These are phyloP conservation scores for Vitis rotundifolia DNA, from an alignment of 164 flowering plant species.

Conservation along the genomic window DNA sequence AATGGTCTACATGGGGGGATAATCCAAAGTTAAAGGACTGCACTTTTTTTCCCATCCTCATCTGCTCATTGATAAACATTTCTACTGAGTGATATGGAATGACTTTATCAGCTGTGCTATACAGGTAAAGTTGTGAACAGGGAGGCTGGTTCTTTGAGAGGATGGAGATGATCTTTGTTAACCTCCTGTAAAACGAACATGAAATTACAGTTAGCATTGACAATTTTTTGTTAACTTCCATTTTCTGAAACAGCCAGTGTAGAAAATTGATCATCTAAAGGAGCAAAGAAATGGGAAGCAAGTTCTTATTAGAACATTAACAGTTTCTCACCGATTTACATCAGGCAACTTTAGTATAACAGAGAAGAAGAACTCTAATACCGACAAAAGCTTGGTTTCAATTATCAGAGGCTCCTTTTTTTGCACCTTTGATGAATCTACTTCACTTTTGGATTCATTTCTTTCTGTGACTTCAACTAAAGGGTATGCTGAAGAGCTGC, in stretches of 20 bases:
- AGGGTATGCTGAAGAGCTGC: constrained; percentile 45
- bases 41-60: constrained; percentile 53
- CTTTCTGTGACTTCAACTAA: constrained; percentile 23
- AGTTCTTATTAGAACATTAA: not conserved
- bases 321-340: constrained; percentile 50
- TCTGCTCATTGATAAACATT: constrained; percentile 55
- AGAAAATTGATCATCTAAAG: too few relatives aligned
- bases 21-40: constrained; percentile 57
- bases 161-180: constrained; percentile 41
- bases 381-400: constrained; percentile 47
- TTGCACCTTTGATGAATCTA: constrained; percentile 25
- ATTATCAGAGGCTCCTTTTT: constrained; percentile 36
- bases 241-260: not conserved
- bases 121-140: constrained; percentile 89
- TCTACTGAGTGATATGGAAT: constrained; percentile 67
- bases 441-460: constrained; percentile 23
- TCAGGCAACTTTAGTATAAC: constrained; percentile 58
- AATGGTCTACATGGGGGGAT: constrained; percentile 97
- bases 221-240: not conserved
- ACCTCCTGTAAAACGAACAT: constrained; percentile 49
- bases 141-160: constrained; percentile 62
- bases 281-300: not conserved
- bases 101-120: constrained; percentile 85
- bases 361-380: constrained; percentile 69
- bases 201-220: constrained; percentile 1